Base-by-base conservation (phyloP, 2,329 filamentous ascomycete species). In the Ascochyta rabiei region DNA sequence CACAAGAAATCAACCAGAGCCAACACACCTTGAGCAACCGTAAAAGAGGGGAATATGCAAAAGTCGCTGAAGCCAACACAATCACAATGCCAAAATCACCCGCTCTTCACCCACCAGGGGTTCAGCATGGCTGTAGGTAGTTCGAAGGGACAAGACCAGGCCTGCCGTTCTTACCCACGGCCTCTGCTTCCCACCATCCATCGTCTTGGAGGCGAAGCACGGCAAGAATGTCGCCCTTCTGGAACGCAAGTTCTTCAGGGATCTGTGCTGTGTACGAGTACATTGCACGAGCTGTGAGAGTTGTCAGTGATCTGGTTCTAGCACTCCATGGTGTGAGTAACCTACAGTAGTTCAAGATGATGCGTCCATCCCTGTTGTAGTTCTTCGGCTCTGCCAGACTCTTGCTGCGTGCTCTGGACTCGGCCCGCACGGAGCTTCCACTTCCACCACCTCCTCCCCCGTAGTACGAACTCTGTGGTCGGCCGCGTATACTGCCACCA, bases 121-220 rank as follows among this genome's bases (percentile, higher is more conserved):
- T 26, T 62, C 67, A 80, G 64, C 84, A 85, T 49, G 80, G 79
- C 74, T 88, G 85, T 51, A 89, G 71, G 67, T 89, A 89, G 72
- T 89, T 89, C 62, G 84, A 87, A 2, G 86, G 86, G 46, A 89
- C 86, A 63, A 89, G 76, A 21, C 86, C 86, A 15, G 82, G 74
- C 35, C 77, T 73, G 8, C 80, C 80, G 35, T 77, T 77, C 65
- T 81, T 82, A 18, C 88, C 87, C 40, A 93, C 90, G 35, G 97
- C 86, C 75, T 97, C 93, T 12, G 96, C 96, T 79, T 99, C 95
- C 95, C 96, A 99, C 95, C 95, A 99, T 18, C 95, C 95, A 71
- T 99, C 95, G 73, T 99, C 95, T 77, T 99, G 95, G 68, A 96
- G 86, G 56, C 93, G 84, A 41, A 97, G 80, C 13, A 99, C 87